These are phyloP conservation scores for Xylaria sp. DNA, from an alignment of 2,329 filamentous ascomycete species.

Conservation along the genomic window DNA sequence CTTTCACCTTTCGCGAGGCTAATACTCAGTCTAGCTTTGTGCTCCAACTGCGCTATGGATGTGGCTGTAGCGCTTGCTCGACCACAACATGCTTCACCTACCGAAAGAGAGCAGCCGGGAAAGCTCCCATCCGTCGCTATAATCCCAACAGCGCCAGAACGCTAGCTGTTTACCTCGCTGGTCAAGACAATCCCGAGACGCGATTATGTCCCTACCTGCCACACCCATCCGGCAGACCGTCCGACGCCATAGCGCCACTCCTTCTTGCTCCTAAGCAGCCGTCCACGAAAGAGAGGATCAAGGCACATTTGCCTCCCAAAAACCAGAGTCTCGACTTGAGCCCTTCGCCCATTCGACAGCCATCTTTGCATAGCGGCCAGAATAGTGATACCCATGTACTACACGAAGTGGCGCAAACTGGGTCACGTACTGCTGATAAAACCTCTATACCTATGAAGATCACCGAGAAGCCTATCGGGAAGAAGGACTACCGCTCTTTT, in stretches of 20 bases:
- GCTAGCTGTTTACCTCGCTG: slow-evolving; percentile 82
- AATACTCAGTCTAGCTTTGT: slow-evolving; percentile 70
- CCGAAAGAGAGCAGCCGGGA: slow-evolving; percentile 73
- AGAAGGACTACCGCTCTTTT: slow-evolving; percentile 70
- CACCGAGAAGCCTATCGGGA: slow-evolving; percentile 60
- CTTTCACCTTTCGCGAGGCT: slow-evolving; percentile 33
- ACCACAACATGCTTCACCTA: slow-evolving; percentile 85
- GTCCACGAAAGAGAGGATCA: slow-evolving; percentile 39
- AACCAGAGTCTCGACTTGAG: slow-evolving; percentile 13
- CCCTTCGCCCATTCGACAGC: slow-evolving; percentile 13
- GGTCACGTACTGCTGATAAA: slow-evolving; percentile 17
- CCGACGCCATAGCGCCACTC: slow-evolving; percentile 60
- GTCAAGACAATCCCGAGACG: slow-evolving; percentile 78
- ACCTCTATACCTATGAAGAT: slow-evolving; percentile 52
- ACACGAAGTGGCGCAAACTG: slow-evolving; percentile 11
- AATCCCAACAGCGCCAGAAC: slow-evolving; percentile 85
- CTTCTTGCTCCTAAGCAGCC: slow-evolving; percentile 56
- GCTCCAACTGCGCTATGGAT: slow-evolving; percentile 84
- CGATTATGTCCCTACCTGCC: slow-evolving; percentile 71
- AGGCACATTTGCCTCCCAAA: slow-evolving; percentile 34
- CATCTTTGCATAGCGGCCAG: slow-evolving; percentile 6
- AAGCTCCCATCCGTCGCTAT: slow-evolving; percentile 79
- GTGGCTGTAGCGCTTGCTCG: slow-evolving; percentile 73
- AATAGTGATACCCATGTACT: slow-evolving; percentile 7
- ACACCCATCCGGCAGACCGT: slow-evolving; percentile 55